Evolutionary conservation across 2,329 filamentous ascomycete species (phyloP).

Genomic region (Colletotrichum salicis): DNA sequence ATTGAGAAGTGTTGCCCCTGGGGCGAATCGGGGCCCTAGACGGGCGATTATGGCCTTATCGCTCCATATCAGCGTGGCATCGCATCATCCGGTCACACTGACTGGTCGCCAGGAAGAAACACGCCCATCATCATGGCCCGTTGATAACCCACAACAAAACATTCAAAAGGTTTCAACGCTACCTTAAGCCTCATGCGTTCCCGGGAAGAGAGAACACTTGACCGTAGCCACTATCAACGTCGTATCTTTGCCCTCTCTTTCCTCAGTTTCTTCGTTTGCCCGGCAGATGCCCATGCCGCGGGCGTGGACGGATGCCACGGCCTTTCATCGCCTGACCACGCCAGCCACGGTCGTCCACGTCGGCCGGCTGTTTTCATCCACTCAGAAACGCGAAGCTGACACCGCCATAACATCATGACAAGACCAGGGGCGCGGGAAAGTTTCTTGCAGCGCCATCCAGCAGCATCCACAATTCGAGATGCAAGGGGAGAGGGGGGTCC

Average conservation of each 20-base stretch:
- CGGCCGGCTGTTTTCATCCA: conserved; percentile 31
- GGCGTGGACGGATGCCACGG: conserved; percentile 15
- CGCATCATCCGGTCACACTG: neutral
- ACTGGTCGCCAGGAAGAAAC: conserved; percentile 2
- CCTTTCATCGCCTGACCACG: conserved; percentile 24
- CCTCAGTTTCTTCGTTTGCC: neutral
- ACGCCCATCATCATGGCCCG: neutral
- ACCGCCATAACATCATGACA: conserved; percentile 27
- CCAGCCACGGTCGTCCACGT: conserved; percentile 33
- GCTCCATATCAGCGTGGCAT: neutral
- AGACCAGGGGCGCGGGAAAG: neutral
- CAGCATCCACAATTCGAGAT: neutral
- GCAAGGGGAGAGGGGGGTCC: neutral
- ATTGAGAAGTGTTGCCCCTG: neutral
- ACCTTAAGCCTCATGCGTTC: neutral
- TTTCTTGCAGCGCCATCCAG: neutral
- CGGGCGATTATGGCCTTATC: conserved; percentile 4
- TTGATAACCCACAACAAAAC: conserved; percentile 12
- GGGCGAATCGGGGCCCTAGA: neutral
- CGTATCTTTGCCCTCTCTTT: neutral
- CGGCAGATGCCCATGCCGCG: conserved; percentile 29
- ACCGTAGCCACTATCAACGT: neutral
- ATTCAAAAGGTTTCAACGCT: neutral
- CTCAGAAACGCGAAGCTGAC: conserved; percentile 23
- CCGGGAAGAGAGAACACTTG: neutral